These are phyloP conservation scores for Corylus heterophylla DNA, from an alignment of 306 rosid genomes.

Conservation along the genomic window DNA sequence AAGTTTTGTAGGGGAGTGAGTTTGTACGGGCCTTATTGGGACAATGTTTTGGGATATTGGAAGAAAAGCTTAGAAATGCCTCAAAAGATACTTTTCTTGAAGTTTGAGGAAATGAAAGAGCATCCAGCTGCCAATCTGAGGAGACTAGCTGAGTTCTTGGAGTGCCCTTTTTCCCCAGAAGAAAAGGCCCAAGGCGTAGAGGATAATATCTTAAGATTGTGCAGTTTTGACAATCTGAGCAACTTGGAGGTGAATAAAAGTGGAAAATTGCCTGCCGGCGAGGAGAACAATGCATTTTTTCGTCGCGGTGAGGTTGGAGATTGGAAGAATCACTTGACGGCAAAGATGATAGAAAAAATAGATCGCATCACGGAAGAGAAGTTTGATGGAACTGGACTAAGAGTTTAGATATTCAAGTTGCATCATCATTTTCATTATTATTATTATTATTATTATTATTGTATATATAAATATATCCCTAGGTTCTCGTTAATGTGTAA, in stretches of 20 bases:
- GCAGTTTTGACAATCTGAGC: constrained; percentile 6
- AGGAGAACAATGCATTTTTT: not conserved
- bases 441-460: no score
- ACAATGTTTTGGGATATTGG: no score
- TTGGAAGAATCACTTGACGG: constrained; percentile 10
- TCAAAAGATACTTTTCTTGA: not conserved
- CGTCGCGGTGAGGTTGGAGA: constrained; percentile 22
- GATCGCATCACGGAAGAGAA: constrained; percentile 9
- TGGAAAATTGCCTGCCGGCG: not conserved
- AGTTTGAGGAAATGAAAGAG: not conserved
- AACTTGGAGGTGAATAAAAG: constrained; percentile 8
- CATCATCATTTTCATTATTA: no score
- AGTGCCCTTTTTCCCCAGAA: not conserved
- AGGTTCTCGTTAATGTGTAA: no score
- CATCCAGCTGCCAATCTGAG: not conserved
- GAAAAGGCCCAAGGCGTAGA: not conserved
- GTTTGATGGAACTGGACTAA: not conserved
- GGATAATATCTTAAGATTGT: not conserved
- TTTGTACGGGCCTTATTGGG: no score
- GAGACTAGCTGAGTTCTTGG: not conserved
- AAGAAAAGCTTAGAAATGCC: no score
- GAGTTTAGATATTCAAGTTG: not conserved
- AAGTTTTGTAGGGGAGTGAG: no score
- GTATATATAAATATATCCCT: no score
- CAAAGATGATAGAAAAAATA: constrained; percentile 1